phyloP scores from a whole-genome alignment of 345 rosid genomes.

The Fremontodendron californicum region DNA sequence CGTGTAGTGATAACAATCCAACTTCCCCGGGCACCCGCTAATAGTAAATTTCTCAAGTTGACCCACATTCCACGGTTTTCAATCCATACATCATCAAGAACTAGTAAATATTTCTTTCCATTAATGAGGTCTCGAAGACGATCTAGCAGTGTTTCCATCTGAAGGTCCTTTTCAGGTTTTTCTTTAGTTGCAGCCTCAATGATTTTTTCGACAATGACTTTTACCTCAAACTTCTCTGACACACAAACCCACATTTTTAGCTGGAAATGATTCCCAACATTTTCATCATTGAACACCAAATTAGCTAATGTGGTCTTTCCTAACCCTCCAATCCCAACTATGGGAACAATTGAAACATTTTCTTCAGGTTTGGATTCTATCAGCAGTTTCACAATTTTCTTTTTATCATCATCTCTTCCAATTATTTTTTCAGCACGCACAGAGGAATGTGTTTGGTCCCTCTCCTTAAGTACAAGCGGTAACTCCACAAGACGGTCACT shows the following conservation, averaged over 20 bases:
- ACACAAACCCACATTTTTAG: neutral
- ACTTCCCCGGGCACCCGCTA: neutral
- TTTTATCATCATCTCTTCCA: neutral
- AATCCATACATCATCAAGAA: constrained; percentile 3
- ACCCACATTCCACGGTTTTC: neutral
- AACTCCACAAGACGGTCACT: neutral
- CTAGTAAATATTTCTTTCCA: neutral
- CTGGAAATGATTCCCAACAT: neutral
- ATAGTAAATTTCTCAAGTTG: neutral
- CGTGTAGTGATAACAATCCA: neutral
- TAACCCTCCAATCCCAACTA: neutral
- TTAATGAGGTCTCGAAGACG: neutral
- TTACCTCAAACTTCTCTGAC: neutral
- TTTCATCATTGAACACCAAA: neutral
- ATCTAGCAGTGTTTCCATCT: neutral
- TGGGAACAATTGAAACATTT: neutral
- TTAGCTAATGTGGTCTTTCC: neutral
- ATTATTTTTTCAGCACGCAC: neutral
- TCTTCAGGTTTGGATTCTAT: neutral
- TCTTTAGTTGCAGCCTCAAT: neutral
- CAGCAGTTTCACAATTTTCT: neutral
- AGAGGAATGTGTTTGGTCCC: neutral
- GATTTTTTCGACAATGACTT: neutral
- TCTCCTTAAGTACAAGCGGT: neutral
- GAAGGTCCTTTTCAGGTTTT: neutral